Evolutionary conservation across 495 filamentous ascomycete genomes (phyloP).

Genomic region (Ramalina intermedia): DNA sequence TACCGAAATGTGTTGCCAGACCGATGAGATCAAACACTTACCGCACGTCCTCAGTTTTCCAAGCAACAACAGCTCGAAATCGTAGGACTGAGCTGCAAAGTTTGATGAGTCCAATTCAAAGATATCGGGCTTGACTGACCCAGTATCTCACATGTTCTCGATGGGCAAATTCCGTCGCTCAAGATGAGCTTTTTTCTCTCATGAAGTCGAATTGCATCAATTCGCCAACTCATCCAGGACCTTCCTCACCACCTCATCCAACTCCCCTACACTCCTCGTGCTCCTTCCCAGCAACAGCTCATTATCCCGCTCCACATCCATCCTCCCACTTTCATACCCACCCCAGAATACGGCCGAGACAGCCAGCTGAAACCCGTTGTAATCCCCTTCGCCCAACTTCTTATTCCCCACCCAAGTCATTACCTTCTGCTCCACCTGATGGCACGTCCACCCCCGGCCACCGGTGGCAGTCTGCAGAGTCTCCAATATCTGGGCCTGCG

Average conservation of each 20-base stretch:
- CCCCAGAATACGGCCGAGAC: constrained; percentile 19
- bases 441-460: constrained; percentile 23
- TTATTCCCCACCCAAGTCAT: constrained; percentile 16
- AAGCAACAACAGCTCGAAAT: too few relatives aligned
- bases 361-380: constrained; percentile 17
- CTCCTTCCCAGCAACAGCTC: constrained; percentile 20
- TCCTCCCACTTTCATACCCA: constrained; percentile 5
- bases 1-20: too few relatives aligned
- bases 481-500: constrained; percentile 31
- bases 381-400: constrained; percentile 26
- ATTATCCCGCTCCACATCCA: too few relatives aligned
- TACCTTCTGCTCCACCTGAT: constrained; percentile 19
- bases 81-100: too few relatives aligned
- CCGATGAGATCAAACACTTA: too few relatives aligned
- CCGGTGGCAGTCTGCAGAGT: constrained; percentile 29
- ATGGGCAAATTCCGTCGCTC: too few relatives aligned
- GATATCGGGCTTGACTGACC: too few relatives aligned
- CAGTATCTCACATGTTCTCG: too few relatives aligned
- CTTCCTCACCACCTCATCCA: constrained; percentile 18
- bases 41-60: too few relatives aligned
- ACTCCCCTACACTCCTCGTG: constrained; percentile 18
- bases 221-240: constrained; percentile 7
- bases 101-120: too few relatives aligned
- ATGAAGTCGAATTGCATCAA: too few relatives aligned
- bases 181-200: too few relatives aligned